These are phyloP conservation scores for Cochlearia excelsa DNA, from an alignment of 345 rosid species.

Conservation along the genomic window DNA sequence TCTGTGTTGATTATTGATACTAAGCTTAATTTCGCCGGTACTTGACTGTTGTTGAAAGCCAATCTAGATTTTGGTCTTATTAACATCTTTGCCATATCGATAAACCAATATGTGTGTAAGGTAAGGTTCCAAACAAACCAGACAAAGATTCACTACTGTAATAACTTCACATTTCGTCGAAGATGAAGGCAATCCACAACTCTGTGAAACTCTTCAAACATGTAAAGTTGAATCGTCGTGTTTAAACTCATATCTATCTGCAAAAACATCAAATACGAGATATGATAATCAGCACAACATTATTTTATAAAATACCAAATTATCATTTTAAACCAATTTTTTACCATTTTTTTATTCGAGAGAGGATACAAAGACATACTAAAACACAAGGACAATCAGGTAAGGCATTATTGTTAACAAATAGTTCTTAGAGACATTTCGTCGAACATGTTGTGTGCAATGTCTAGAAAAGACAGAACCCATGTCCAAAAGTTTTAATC, in stretches of 20 bases:
- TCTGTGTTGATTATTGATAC: constrained; percentile 34
- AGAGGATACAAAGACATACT: neutral
- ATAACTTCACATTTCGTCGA: neutral
- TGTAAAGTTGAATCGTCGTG: neutral
- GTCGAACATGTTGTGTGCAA: neutral
- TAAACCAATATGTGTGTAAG: constrained; percentile 7
- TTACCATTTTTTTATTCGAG: neutral
- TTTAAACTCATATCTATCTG: constrained; percentile 9
- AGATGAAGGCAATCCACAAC: neutral
- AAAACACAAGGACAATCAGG: neutral
- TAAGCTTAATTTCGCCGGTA: neutral
- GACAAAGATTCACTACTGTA: neutral
- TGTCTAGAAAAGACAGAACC: neutral
- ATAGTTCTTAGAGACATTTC: neutral
- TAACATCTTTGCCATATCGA: constrained; percentile 22
- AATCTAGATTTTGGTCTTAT: constrained; percentile 18
- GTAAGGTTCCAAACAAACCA: constrained; percentile 11
- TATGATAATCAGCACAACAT: neutral
- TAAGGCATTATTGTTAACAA: neutral
- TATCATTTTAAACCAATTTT: neutral
- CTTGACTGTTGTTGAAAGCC: constrained; percentile 20
- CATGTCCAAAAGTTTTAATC: neutral
- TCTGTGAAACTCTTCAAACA: constrained; percentile 13
- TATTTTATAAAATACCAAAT: too few relatives aligned
- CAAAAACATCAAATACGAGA: constrained; percentile 5